Evolutionary conservation across 2,329 filamentous ascomycete genomes (phyloP).

Genomic region (Lomentospora prolificans): DNA sequence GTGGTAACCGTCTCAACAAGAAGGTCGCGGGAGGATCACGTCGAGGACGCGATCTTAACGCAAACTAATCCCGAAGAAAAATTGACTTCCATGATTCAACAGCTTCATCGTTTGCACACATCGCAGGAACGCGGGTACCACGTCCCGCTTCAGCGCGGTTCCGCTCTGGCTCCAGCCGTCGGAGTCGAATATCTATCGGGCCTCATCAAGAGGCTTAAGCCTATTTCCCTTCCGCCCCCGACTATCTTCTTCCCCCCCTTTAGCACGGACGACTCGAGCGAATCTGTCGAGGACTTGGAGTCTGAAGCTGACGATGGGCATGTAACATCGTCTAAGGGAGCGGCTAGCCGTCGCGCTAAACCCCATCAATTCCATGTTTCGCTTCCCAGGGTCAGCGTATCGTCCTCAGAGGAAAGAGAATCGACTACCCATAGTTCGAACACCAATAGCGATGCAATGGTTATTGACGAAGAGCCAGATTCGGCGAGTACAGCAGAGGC

Average conservation of each 20-base stretch:
- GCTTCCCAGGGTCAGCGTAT: neutral
- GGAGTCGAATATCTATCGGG: conserved; percentile 36
- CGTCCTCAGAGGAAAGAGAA: neutral
- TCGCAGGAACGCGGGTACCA: neutral
- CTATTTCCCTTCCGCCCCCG: conserved; percentile 41
- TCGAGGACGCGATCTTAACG: neutral
- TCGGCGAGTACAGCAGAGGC: neutral
- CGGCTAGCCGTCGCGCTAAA: neutral
- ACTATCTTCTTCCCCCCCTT: conserved; percentile 40
- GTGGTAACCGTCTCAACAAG: conserved; percentile 43
- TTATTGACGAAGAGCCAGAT: neutral
- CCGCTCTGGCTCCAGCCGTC: conserved; percentile 14
- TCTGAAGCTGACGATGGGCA: conserved; percentile 21
- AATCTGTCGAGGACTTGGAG: conserved; percentile 19
- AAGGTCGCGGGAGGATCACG: conserved; percentile 25
- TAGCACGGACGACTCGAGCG: conserved; percentile 28
- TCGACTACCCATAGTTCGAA: neutral
- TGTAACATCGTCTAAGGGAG: conserved; percentile 18
- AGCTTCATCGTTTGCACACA: neutral
- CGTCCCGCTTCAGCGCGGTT: conserved; percentile 12
- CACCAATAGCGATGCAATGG: neutral
- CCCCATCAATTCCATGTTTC: neutral
- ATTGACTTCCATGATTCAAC: neutral
- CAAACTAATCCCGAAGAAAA: neutral
- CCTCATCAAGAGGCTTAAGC: conserved; percentile 32